phyloP scores from a whole-genome alignment of 2,329 filamentous ascomycete genomes.

The Ceratocystis huliohia region DNA sequence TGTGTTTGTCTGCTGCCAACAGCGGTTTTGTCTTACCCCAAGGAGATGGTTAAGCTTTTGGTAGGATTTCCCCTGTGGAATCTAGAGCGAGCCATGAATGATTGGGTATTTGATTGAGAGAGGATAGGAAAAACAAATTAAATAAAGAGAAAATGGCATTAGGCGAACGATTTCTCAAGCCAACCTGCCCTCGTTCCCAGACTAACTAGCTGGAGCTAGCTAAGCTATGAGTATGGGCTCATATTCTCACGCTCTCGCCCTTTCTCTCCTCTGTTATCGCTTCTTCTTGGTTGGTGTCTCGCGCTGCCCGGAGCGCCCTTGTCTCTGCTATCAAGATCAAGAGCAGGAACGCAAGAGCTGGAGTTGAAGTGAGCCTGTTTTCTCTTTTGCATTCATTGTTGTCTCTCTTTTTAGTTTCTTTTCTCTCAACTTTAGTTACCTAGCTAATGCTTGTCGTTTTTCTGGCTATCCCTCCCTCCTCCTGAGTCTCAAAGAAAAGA shows the following conservation, averaged over 20 bases:
- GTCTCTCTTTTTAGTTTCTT: background rate
- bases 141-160: background rate
- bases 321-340: background rate
- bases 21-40: background rate
- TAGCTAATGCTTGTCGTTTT: background rate
- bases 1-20: background rate
- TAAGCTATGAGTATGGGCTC: background rate
- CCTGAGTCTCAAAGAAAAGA: background rate
- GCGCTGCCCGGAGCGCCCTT: background rate
- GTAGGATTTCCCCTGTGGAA: background rate
- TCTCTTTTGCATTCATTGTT: background rate
- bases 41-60: conserved; percentile 10
- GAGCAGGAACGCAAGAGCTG: background rate
- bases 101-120: background rate
- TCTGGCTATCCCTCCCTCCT: background rate
- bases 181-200: background rate
- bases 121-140: background rate
- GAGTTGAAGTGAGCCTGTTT: background rate
- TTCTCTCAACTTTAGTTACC: background rate
- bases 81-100: background rate
- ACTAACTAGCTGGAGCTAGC: background rate
- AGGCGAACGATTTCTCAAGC: background rate
- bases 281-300: background rate
- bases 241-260: background rate
- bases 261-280: background rate